phyloP scores from a whole-genome alignment of 1,139 yeast genomes.

The Lodderomyces theae region DNA sequence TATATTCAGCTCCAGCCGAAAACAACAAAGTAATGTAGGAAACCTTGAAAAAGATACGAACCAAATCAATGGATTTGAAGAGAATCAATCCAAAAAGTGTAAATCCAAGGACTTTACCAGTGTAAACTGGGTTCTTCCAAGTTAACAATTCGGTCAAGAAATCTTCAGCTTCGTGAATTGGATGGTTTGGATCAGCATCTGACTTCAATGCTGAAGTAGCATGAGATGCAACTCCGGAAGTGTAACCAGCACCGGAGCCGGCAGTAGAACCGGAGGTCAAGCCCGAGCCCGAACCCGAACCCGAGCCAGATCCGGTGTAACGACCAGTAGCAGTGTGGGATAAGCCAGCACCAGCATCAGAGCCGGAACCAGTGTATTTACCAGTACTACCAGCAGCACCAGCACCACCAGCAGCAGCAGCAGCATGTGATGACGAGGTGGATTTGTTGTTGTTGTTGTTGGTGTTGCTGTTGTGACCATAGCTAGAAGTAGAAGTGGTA shows the following conservation, averaged over 20 bases:
- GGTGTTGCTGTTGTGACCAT: not conserved
- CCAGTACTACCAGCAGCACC: not conserved
- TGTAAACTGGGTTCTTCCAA: constrained; percentile 78
- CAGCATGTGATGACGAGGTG: not conserved
- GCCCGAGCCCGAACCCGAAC: no score
- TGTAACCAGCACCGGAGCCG: no score
- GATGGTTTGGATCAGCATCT: constrained; percentile 4
- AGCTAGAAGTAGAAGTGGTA: no score
- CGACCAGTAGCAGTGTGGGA: no score
- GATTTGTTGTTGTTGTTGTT: not conserved
- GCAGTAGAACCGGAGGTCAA: no score
- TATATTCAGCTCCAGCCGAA: constrained; percentile 68
- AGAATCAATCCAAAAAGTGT: constrained; percentile 57
- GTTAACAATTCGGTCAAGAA: constrained; percentile 47
- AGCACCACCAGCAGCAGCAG: not conserved
- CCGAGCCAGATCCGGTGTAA: no score
- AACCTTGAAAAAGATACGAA: constrained; percentile 63
- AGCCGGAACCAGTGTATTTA: no score
- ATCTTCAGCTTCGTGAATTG: constrained; percentile 13
- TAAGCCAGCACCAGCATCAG: no score
- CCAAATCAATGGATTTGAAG: constrained; percentile 66
- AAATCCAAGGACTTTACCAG: constrained; percentile 76
- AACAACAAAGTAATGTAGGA: constrained; percentile 48
- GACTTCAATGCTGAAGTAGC: constrained; percentile 1
- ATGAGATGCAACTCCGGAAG: no score